Base-by-base conservation (phyloP, 169 alveolate genomes). In the Perkinsus olseni region DNA sequence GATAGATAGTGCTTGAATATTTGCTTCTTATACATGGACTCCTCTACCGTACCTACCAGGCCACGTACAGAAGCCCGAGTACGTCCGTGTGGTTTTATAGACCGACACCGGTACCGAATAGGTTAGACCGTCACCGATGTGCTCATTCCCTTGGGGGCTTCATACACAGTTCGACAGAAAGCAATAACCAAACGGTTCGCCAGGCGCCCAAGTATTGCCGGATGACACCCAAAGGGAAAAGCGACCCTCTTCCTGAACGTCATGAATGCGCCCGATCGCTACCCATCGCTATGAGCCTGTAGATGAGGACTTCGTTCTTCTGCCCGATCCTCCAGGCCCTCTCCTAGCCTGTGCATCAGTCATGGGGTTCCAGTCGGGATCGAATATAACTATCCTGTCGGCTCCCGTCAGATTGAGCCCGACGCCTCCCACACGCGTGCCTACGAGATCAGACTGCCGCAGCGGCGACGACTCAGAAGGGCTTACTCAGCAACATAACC, bases 321-420 rank as follows among this genome's bases (percentile, higher is more conserved):
- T 98, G 98, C 24, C 99, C 99, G 0, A 97, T 96, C 94, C 99
- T 96, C 96, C 97, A 95, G 20, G 97, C 96, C n/a, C 98, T 94
- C 74, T 97, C 98, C 97, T 96, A 0, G 98, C 98, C 93, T 97
- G 97, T 4, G 38, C 51, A 62, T 93, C 95, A 1, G 96, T 96
- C 98, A 96, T 97, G 3, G 98, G 98, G 92, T 97, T 97, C 98
- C 98, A 97, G 93, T 97, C 98, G 6, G 98, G 98, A 40, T 97
- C 98, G 93, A 96, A 95, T n/a, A 97, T 94, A 13, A 97, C 95
- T 17, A 97, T 97, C 50, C 97, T 95, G 92, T 97, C 96, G 24
- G 98, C 98, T 11, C 97, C 97, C 0, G 96, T 96, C 82, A 97
- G 93, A 82, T 97, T 97, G 39, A 97, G 91, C 28, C 98, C 98